These are phyloP conservation scores for Jacaranda mimosifolia DNA, from an alignment of 257 asterid genomes.

Conservation along the genomic window DNA sequence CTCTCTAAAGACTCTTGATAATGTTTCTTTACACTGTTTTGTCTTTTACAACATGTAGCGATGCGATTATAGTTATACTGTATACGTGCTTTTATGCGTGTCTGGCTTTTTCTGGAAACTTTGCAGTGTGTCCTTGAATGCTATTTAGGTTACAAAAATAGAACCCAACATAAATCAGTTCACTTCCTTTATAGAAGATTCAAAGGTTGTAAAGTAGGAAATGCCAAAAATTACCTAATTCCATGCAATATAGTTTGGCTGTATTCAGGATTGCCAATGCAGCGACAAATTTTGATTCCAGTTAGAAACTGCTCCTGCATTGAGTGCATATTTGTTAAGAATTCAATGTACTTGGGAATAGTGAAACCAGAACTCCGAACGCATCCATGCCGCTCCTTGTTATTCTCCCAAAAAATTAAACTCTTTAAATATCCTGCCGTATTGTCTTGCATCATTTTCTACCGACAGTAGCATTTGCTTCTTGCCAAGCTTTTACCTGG, in stretches of 20 bases:
- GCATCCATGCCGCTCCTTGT: conserved; percentile 2
- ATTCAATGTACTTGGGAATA: conserved; percentile 22
- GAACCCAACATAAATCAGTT: conserved; percentile 1
- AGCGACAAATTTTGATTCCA: conserved; percentile 6
- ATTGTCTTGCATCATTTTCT: background rate
- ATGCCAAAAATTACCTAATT: conserved; percentile 16
- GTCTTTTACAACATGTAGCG: conserved; percentile 3
- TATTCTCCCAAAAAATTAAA: background rate
- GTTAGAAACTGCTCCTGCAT: conserved; percentile 31
- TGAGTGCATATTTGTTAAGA: background rate
- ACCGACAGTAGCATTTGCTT: conserved; percentile 4
- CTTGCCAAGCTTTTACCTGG: conserved; percentile 5
- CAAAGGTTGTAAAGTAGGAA: conserved; percentile 24
- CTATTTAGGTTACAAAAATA: conserved; percentile 2
- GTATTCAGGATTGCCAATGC: conserved; percentile 12
- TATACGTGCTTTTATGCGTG: conserved; percentile 12
- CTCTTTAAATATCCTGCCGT: background rate
- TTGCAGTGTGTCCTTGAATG: background rate
- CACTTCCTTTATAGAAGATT: conserved; percentile 18
- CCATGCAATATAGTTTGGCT: background rate
- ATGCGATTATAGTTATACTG: background rate
- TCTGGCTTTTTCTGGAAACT: conserved; percentile 23
- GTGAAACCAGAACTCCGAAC: conserved; percentile 11
- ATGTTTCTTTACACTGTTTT: conserved; percentile 13
- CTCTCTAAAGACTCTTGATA: conserved; percentile 31